A percentile compares a stretch with the other conserved stretches of the same genome.
Conservation (phyloP, 306 rosid species). For the Luffa acutangula region DNA sequence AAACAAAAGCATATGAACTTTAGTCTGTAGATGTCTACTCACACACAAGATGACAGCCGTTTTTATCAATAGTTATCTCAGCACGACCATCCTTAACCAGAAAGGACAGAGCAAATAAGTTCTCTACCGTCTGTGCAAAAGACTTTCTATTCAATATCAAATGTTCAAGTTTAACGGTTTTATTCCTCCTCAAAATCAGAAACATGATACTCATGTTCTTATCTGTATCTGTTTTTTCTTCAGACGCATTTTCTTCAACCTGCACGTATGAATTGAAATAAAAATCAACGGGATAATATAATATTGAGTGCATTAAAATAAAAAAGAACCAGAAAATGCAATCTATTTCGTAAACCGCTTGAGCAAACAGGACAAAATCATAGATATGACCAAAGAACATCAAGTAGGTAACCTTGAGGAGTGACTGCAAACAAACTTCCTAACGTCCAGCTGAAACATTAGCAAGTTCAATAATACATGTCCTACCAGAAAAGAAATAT, state of each 20-base stretch:
- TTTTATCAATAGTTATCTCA: constrained; percentile 37
- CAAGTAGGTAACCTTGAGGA: background rate
- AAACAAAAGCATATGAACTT: background rate
- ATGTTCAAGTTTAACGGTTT: constrained; percentile 39
- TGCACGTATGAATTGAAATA: constrained; percentile 19
- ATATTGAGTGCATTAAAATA: background rate
- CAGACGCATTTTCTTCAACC: constrained; percentile 33
- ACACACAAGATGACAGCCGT: constrained; percentile 56
- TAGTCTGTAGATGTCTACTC: constrained; percentile 19
- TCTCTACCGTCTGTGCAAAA: constrained; percentile 79
- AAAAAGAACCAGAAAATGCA: background rate
- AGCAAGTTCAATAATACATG: background rate
- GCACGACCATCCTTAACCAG: constrained; percentile 84
- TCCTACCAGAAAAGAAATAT: background rate
- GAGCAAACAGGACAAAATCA: background rate
- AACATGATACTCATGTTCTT: constrained; percentile 63
- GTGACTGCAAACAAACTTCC: background rate
- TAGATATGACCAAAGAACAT: background rate
- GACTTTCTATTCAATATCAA: constrained; percentile 51
- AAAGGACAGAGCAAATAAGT: constrained; percentile 71
- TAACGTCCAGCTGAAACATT: background rate
- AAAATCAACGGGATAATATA: background rate
- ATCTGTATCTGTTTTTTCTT: constrained; percentile 61
- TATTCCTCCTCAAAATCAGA: constrained; percentile 34
- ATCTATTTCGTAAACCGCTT: background rate